Evolutionary conservation across 2,329 filamentous ascomycete genomes (phyloP).

Genomic region (Helminthosporium solani): DNA sequence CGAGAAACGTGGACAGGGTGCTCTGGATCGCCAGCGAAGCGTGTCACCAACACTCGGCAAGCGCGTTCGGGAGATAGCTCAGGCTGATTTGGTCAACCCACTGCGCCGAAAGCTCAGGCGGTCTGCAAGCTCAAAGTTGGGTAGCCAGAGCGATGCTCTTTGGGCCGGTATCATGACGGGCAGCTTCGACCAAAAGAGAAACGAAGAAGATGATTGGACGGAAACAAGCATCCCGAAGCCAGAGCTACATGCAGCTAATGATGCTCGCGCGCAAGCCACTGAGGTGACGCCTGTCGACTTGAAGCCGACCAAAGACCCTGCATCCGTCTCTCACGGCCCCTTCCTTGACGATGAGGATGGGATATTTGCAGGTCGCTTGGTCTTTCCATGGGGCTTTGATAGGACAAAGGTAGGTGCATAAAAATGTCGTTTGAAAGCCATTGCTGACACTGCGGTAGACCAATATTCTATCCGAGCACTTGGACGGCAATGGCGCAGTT

Average conservation of each 20-base stretch:
- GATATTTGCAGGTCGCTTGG: slow-evolving; percentile 47
- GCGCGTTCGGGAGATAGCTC: slow-evolving; percentile 33
- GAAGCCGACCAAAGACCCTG: slow-evolving; percentile 17
- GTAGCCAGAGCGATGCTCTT: slow-evolving; percentile 75
- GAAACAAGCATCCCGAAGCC: slow-evolving; percentile 26
- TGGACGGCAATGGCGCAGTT: slow-evolving; percentile 39
- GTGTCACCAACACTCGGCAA: slow-evolving; percentile 44
- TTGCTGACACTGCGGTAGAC: slow-evolving; percentile 31
- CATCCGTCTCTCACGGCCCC: slow-evolving; percentile 10
- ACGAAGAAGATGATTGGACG: slow-evolving; percentile 38
- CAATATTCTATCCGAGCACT: slow-evolving; percentile 33
- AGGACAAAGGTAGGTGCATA: slow-evolving; percentile 41
- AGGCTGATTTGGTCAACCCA: slow-evolving; percentile 45
- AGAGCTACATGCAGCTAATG: slow-evolving; percentile 15
- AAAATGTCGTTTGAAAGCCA: not conserved
- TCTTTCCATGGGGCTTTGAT: slow-evolving; percentile 48
- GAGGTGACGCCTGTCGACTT: slow-evolving; percentile 11
- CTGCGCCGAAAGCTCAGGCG: slow-evolving; percentile 76
- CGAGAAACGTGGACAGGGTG: slow-evolving; percentile 73
- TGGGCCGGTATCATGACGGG: slow-evolving; percentile 81
- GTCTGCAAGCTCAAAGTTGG: slow-evolving; percentile 81
- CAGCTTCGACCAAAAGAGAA: slow-evolving; percentile 24
- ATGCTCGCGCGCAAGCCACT: slow-evolving; percentile 5
- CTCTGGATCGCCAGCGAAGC: slow-evolving; percentile 59
- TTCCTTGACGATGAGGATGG: slow-evolving; percentile 27